phyloP scores from a whole-genome alignment of 768 basidiomycete genomes.

The Lentinula lateritia region DNA sequence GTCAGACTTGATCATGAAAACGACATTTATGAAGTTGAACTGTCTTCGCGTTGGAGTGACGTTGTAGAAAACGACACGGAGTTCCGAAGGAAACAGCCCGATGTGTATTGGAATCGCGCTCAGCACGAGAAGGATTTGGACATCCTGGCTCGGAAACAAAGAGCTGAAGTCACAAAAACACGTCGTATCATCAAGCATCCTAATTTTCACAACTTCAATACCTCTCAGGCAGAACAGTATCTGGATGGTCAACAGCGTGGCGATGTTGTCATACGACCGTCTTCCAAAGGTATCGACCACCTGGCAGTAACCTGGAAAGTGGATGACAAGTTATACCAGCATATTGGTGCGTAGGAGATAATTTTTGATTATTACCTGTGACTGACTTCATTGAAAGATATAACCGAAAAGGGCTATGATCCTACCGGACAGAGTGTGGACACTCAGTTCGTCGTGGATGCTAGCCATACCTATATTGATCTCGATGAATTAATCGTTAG shows the following conservation, averaged over 20 bases:
- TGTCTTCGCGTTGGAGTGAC: slow-evolving; percentile 67
- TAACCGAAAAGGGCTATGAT: slow-evolving; percentile 75
- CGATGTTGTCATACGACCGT: slow-evolving; percentile 94
- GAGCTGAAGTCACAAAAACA: slow-evolving; percentile 72
- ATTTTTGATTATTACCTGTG: not conserved
- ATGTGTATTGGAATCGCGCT: slow-evolving; percentile 57
- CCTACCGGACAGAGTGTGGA: slow-evolving; percentile 59
- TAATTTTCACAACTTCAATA: slow-evolving; percentile 94
- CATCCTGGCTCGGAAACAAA: slow-evolving; percentile 74
- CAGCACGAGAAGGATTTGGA: slow-evolving; percentile 66
- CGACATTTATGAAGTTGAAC: slow-evolving; percentile 62
- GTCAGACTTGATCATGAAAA: slow-evolving; percentile 57
- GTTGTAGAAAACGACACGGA: slow-evolving; percentile 55
- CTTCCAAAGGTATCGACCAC: slow-evolving; percentile 90
- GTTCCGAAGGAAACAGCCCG: slow-evolving; percentile 54
- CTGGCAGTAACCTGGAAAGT: slow-evolving; percentile 99
- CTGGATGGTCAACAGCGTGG: slow-evolving; percentile 89
- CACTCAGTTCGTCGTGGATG: slow-evolving; percentile 66
- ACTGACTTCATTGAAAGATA: slow-evolving; percentile 43
- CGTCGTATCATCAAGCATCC: slow-evolving; percentile 94
- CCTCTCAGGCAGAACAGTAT: slow-evolving; percentile 82
- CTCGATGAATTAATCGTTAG: slow-evolving; percentile 96
- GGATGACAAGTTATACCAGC: slow-evolving; percentile 91
- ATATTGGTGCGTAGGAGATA: slow-evolving; percentile 66
- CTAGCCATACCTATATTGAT: slow-evolving; percentile 81